Percentiles rank a stretch among this genome's conserved stretches.
phyloP scores from a whole-genome alignment of 2,329 filamentous ascomycete genomes.

The Chaetomium olivaceum region DNA sequence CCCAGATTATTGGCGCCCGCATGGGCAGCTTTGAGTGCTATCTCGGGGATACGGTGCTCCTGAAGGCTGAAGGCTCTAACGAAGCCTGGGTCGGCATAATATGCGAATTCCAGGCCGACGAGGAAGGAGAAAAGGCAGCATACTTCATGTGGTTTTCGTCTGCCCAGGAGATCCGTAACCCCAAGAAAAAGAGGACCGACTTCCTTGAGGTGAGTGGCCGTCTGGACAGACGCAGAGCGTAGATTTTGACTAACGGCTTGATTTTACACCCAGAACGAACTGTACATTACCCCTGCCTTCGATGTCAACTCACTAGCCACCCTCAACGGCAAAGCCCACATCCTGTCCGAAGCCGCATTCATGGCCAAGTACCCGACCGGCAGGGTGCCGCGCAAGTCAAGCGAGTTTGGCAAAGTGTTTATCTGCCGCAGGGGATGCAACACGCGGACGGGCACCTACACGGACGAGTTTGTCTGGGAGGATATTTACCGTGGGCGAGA shows the following conservation, averaged over 20 bases:
- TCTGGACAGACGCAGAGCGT: not conserved
- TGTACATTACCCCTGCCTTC: conserved; percentile 86
- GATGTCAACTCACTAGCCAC: conserved; percentile 85
- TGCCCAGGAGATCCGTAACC: conserved; percentile 80
- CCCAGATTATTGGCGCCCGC: conserved; percentile 73
- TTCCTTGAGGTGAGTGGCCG: conserved; percentile 61
- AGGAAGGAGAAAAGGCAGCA: conserved; percentile 75
- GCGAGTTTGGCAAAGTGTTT: conserved; percentile 82
- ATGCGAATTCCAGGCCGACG: conserved; percentile 74
- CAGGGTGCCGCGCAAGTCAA: conserved; percentile 69
- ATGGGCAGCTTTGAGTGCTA: conserved; percentile 80
- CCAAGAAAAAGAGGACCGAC: conserved; percentile 83
- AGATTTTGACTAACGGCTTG: conserved; percentile 1
- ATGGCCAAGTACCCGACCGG: conserved; percentile 70
- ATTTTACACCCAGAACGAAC: conserved; percentile 67
- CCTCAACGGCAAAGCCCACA: conserved; percentile 83
- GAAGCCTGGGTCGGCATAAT: conserved; percentile 93
- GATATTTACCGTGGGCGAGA: conserved; percentile 71
- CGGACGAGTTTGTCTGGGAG: conserved; percentile 90
- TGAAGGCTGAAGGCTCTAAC: conserved; percentile 83
- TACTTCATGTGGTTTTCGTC: conserved; percentile 97
- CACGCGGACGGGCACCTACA: conserved; percentile 84
- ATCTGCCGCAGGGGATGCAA: conserved; percentile 89
- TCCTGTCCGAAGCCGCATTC: conserved; percentile 74
- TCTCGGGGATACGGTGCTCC: conserved; percentile 78